Percentiles rank a stretch among this genome's conserved stretches.
Evolutionary conservation across 169 alveolate genomes (phyloP).

Genomic region (Plasmodium vivax): DNA sequence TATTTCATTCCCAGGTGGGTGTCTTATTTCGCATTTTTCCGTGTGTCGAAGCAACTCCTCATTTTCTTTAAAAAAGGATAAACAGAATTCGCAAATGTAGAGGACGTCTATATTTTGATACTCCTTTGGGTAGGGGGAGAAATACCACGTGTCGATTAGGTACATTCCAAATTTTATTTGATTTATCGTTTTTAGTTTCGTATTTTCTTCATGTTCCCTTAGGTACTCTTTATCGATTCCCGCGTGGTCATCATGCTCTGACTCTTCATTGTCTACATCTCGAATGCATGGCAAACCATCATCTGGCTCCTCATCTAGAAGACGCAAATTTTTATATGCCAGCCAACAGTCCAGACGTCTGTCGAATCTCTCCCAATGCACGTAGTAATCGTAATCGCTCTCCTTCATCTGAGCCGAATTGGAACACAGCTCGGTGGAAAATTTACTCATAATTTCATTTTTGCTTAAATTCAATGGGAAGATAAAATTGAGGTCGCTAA

Average conservation of each 20-base stretch:
- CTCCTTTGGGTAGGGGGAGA: constrained; percentile 97
- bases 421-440: constrained; percentile 59
- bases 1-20: constrained; percentile 99
- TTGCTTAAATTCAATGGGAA: constrained; percentile 1
- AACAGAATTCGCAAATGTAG: constrained; percentile 96
- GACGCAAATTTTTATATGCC: constrained; percentile 85
- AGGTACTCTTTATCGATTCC: constrained; percentile 93
- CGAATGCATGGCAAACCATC: constrained; percentile 77
- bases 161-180: constrained; percentile 93
- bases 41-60: constrained; percentile 92
- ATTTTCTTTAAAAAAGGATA: constrained; percentile 89
- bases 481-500: constrained; percentile 5
- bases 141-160: constrained; percentile 97
- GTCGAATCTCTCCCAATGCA: constrained; percentile 91
- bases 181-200: constrained; percentile 94
- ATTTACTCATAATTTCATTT: constrained; percentile 24
- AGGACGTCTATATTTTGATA: constrained; percentile 93
- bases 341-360: constrained; percentile 92
- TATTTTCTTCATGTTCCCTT: constrained; percentile 95
- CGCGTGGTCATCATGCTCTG: constrained; percentile 84
- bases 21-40: constrained; percentile 89
- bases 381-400: constrained; percentile 89
- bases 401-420: constrained; percentile 17
- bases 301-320: constrained; percentile 84
- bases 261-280: constrained; percentile 76